phyloP scores from a whole-genome alignment of 768 basidiomycete genomes.

The Ramaria sp. region DNA sequence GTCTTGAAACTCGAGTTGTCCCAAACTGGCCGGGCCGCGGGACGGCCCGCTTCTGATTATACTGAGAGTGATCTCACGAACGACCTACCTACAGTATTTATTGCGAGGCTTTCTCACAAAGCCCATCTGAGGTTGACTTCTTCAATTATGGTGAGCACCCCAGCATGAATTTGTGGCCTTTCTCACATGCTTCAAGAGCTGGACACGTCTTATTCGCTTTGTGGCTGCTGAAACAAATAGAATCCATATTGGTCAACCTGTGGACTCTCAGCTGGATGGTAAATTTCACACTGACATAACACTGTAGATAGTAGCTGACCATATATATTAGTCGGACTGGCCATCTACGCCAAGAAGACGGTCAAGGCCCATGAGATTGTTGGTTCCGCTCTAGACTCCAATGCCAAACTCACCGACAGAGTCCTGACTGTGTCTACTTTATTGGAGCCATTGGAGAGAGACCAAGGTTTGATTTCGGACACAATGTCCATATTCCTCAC shows the following conservation, averaged over 20 bases:
- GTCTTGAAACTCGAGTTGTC: too few species aligned
- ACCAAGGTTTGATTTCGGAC: conserved; percentile 8
- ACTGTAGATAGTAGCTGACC: not conserved
- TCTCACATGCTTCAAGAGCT: conserved; percentile 33
- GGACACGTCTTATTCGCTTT: conserved; percentile 78
- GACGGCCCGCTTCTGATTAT: not conserved
- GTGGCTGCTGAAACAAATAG: conserved; percentile 63
- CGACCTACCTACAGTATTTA: too few species aligned
- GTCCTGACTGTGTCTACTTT: conserved; percentile 63
- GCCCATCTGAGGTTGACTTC: not conserved
- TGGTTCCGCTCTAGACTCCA: conserved; percentile 58
- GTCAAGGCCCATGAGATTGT: conserved; percentile 65
- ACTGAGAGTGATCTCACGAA: not conserved
- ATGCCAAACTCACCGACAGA: conserved; percentile 50
- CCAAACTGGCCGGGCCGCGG: too few species aligned
- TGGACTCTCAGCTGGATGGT: conserved; percentile 56
- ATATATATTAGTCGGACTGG: conserved; percentile 41
- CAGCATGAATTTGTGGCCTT: not conserved
- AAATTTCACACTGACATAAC: not conserved
- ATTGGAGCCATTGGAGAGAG: conserved; percentile 49
- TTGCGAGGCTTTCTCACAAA: not conserved
- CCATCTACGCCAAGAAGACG: conserved; percentile 35
- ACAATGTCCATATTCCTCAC: not conserved
- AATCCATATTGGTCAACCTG: conserved; percentile 70
- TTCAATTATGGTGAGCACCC: not conserved